These are phyloP conservation scores for Trametes polyzona DNA, from an alignment of 1,284 basidiomycete genomes.

Conservation along the genomic window DNA sequence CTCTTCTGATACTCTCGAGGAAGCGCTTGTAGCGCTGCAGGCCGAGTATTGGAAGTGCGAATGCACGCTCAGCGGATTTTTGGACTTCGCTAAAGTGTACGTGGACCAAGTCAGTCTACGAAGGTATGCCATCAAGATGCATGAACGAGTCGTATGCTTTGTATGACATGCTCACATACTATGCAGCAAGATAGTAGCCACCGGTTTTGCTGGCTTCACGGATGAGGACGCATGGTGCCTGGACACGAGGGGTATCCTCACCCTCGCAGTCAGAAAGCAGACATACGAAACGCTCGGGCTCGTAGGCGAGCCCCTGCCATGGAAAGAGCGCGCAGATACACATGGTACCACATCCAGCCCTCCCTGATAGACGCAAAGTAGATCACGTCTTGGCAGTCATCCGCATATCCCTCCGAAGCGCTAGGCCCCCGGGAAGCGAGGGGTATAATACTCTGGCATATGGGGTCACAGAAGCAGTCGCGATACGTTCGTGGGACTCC, in stretches of 20 bases:
- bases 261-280: constrained; percentile 54
- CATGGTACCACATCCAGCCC: constrained; percentile 44
- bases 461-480: not conserved
- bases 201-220: constrained; percentile 35
- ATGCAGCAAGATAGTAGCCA: constrained; percentile 27
- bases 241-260: constrained; percentile 58
- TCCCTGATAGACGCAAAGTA: not conserved
- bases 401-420: constrained; percentile 40
- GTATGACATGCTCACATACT: not conserved
- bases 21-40: constrained; percentile 42
- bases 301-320: constrained; percentile 51
- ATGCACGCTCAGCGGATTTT: constrained; percentile 46
- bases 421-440: not conserved
- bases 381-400: constrained; percentile 41
- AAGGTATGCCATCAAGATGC: constrained; percentile 9
- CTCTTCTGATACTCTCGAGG: constrained; percentile 40
- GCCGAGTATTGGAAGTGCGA: constrained; percentile 47
- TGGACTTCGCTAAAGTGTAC: constrained; percentile 37
- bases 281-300: constrained; percentile 64
- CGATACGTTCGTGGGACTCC: not conserved
- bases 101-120: constrained; percentile 26
- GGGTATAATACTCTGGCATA: constrained; percentile 2
- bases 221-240: constrained; percentile 66
- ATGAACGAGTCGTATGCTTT: not conserved
- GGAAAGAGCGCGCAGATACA: constrained; percentile 43